Conservation (phyloP, 805 yeast species). For the Wilhelminamyces savonicus region DNA sequence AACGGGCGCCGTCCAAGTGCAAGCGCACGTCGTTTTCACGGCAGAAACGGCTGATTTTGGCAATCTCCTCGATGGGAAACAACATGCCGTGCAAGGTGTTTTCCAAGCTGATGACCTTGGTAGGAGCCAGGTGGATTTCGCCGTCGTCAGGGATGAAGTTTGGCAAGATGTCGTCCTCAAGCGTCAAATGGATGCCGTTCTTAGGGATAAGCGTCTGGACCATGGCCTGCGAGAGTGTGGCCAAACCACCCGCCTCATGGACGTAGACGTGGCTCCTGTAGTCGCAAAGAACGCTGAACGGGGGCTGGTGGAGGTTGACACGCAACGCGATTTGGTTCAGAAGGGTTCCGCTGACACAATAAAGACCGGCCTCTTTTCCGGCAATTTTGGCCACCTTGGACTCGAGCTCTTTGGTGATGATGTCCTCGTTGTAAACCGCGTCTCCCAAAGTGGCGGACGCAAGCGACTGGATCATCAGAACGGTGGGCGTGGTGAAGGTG, state of each 20-base stretch:
- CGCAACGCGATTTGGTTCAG: slow-evolving; percentile 36
- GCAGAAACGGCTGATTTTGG: slow-evolving; percentile 29
- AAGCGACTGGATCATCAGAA: slow-evolving; percentile 9
- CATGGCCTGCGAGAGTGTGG: slow-evolving; percentile 38
- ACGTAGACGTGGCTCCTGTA: slow-evolving; percentile 29
- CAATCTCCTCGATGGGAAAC: slow-evolving; percentile 34
- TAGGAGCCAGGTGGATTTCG: slow-evolving; percentile 39
- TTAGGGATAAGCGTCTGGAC: slow-evolving; percentile 30
- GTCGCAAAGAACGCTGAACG: slow-evolving; percentile 35
- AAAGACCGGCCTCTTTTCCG: slow-evolving; percentile 35
- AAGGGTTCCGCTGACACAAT: slow-evolving; percentile 37
- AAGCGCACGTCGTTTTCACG: slow-evolving; percentile 25
- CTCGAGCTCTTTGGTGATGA: slow-evolving; percentile 26
- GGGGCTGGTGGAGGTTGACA: slow-evolving; percentile 35
- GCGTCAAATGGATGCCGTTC: slow-evolving; percentile 29
- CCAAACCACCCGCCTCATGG: slow-evolving; percentile 39
- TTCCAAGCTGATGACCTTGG: slow-evolving; percentile 37
- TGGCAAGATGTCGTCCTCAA: slow-evolving; percentile 31
- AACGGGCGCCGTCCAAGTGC: slow-evolving; percentile 39
- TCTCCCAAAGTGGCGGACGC: slow-evolving; percentile 32
- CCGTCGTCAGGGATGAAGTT: slow-evolving; percentile 37
- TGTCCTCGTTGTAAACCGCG: slow-evolving; percentile 38
- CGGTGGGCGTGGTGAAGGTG: slow-evolving; percentile 16
- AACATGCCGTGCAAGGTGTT: slow-evolving; percentile 39
- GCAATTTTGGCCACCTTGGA: slow-evolving; percentile 26